Base-by-base conservation (phyloP, 2,329 filamentous ascomycete species). In the Penicillium sclerotigenum region DNA sequence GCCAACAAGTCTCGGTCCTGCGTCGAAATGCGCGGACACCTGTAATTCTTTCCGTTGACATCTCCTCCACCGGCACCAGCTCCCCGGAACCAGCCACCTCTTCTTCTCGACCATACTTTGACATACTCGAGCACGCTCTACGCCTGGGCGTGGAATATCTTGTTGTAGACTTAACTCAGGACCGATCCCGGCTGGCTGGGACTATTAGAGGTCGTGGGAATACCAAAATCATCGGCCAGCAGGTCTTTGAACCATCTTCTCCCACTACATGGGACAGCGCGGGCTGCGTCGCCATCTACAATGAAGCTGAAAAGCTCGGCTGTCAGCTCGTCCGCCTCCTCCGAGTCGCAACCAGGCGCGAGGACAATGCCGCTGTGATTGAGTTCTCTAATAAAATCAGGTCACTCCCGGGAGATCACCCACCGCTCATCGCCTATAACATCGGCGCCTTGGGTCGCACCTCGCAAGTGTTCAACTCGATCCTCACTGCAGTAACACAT, bases 21-120 rank as follows among this genome's bases (percentile, higher is more conserved):
- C 79, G 84, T 57, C 79, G 84, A 60, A 81, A 80, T 55, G 69
- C 85, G 34, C 77, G 79, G 33, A 68, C 82, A 5, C 83, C 84
- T 2, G 81, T 86, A 34, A 81, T 86, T 48, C 81, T 82, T 57
- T 79, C 81, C 29, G 79, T 85, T 20, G 82, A 85, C 31, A 63
- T 42, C 6, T 63, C 64, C 1, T 47, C 62, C 5, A 56, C 64
- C 0, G 63, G 58, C 3, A 59, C 65, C 2, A 57, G 57, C 1
- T 37, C 46, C 16, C 38, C 22, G 7, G 57, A 64, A 43, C 34
- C 31, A 11, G 52, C 60, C 43, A 41, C 48, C 4, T 51, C 56
- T 20, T 47, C 60, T 5, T 22, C 52, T 18, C 56, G 58, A 13
- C 26, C 52, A 16, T 76, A 75, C 54, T 67, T 72, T 38, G 62